phyloP scores from a whole-genome alignment of 2,329 filamentous ascomycete genomes.

The Diaporthe sp. region DNA sequence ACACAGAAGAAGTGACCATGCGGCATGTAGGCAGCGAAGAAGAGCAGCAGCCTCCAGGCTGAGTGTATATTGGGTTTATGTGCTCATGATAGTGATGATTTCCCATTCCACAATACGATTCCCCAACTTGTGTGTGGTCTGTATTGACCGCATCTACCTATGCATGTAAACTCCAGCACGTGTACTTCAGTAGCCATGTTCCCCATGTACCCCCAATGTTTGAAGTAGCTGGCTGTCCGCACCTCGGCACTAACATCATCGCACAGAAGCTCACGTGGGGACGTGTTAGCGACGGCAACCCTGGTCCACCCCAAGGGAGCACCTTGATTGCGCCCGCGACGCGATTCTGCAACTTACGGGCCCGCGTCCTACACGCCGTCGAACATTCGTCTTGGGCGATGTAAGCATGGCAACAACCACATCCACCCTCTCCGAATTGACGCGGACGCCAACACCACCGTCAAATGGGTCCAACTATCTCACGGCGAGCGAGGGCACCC shows the following conservation, averaged over 20 bases:
- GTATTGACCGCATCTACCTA: background rate
- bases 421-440: slow-evolving; percentile 45
- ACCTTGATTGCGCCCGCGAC: background rate
- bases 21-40: background rate
- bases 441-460: slow-evolving; percentile 41
- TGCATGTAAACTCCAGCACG: background rate
- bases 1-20: too few relatives aligned
- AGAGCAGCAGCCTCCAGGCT: background rate
- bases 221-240: background rate
- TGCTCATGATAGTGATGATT: background rate
- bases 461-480: slow-evolving; percentile 29
- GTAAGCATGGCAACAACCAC: slow-evolving; percentile 44
- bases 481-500: slow-evolving; percentile 33
- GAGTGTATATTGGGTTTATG: background rate
- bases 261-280: background rate
- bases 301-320: background rate
- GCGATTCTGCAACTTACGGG: background rate
- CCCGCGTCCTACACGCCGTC: slow-evolving; percentile 3
- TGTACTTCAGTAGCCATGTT: background rate
- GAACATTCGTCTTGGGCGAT: slow-evolving; percentile 12
- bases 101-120: background rate
- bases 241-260: background rate
- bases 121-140: background rate
- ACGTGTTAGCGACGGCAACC: background rate
- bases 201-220: too few relatives aligned